phyloP scores from a whole-genome alignment of 768 basidiomycete genomes.

The Trametes gibbosa region DNA sequence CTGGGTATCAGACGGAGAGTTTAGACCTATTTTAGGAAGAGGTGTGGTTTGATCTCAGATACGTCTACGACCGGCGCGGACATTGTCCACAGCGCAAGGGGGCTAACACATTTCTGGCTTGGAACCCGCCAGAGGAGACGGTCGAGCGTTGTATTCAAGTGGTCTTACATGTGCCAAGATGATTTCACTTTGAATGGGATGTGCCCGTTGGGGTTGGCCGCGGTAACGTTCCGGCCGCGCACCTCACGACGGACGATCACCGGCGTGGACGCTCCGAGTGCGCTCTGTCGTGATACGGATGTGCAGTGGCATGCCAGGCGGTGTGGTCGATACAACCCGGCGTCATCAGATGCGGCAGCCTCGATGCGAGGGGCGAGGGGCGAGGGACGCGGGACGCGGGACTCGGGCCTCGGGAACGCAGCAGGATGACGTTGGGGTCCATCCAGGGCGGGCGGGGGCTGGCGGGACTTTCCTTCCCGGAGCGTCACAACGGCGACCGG shows the following conservation, averaged over 20 bases:
- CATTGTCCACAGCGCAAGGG: not conserved
- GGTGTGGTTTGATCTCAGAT: constrained; percentile 3
- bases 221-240: not conserved
- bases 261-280: not conserved
- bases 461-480: constrained; percentile 3
- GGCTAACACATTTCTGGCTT: not conserved
- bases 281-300: not conserved
- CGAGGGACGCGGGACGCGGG: too few species aligned
- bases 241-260: not conserved
- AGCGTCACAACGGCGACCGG: constrained; percentile 10
- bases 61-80: constrained; percentile 5
- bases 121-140: not conserved
- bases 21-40: not conserved
- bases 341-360: not conserved
- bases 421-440: constrained; percentile 15
- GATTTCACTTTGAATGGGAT: not conserved
- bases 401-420: too few species aligned
- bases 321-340: not conserved
- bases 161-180: not conserved
- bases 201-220: not conserved
- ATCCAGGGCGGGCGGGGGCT: constrained; percentile 5
- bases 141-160: not conserved
- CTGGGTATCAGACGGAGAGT: not conserved
- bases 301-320: not conserved
- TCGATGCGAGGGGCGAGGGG: not conserved